Conservation (phyloP, 169 alveolate species). For the Plasmodium gaboni region DNA sequence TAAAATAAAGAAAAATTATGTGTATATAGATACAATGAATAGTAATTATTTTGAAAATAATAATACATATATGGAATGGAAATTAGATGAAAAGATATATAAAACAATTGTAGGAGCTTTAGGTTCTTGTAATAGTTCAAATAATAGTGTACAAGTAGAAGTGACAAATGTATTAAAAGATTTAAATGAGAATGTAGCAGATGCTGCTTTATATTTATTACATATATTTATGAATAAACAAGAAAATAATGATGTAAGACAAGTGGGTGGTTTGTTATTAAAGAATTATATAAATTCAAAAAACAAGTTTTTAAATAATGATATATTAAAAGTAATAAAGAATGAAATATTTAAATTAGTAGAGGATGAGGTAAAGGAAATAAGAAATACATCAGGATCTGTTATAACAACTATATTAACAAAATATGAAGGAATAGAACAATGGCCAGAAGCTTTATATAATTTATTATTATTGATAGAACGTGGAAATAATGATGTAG, state of each 20-base stretch:
- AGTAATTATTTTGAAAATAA: slow-evolving; percentile 42
- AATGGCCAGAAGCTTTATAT: slow-evolving; percentile 82
- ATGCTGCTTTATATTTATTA: slow-evolving; percentile 67
- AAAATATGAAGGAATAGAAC: slow-evolving; percentile 80
- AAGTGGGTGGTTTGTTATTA: slow-evolving; percentile 86
- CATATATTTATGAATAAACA: slow-evolving; percentile 65
- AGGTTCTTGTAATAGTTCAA: slow-evolving; percentile 53
- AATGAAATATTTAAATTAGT: slow-evolving; percentile 52
- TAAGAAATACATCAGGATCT: slow-evolving; percentile 86
- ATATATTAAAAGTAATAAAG: slow-evolving; percentile 75
- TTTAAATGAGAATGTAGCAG: slow-evolving; percentile 73
- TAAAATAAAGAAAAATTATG: too few species aligned
- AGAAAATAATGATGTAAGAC: slow-evolving; percentile 83
- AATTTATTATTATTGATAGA: slow-evolving; percentile 79
- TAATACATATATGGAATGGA: slow-evolving; percentile 72
- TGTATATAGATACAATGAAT: slow-evolving; percentile 21
- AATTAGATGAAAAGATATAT: slow-evolving; percentile 68
- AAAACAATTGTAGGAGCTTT: slow-evolving; percentile 49
- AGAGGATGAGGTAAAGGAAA: slow-evolving; percentile 78
- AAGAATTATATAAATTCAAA: slow-evolving; percentile 80
- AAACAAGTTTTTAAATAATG: slow-evolving; percentile 71
- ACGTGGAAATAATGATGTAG: slow-evolving; percentile 82
- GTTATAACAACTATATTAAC: slow-evolving; percentile 83
- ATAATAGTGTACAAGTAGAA: slow-evolving; percentile 66
- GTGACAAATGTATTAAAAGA: slow-evolving; percentile 68